A percentile compares a stretch with the other conserved stretches of the same genome.
Evolutionary conservation across 306 rosid species (phyloP).

Genomic region (Inga laurina): DNA sequence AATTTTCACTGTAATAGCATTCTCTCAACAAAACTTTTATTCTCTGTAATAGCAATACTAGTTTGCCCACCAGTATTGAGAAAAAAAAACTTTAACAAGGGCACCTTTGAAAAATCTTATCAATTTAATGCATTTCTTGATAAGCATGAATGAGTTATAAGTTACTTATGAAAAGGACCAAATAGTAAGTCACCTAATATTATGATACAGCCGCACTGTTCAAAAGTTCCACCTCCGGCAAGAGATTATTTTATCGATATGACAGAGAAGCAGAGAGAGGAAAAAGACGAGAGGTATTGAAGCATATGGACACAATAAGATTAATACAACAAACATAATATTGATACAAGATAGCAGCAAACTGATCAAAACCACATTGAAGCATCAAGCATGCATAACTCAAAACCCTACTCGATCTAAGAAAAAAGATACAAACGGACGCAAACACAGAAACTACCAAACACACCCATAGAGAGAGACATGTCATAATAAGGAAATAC

Average conservation of each 20-base stretch:
- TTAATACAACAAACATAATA: conserved; percentile 9
- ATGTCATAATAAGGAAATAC: background rate
- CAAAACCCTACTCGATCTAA: background rate
- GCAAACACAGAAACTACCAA: background rate
- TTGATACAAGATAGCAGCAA: background rate
- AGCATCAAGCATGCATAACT: conserved; percentile 21
- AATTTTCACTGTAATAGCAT: too few species aligned
- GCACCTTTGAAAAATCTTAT: too few species aligned
- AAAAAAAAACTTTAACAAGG: too few species aligned
- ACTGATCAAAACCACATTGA: background rate
- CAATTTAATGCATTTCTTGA: too few species aligned
- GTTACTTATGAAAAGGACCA: too few species aligned
- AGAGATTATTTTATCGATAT: background rate
- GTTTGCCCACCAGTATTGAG: too few species aligned
- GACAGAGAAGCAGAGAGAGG: background rate
- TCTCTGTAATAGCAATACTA: too few species aligned
- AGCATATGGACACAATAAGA: background rate
- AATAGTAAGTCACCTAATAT: background rate
- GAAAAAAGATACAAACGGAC: background rate
- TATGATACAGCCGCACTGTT: background rate
- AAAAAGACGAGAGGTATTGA: conserved; percentile 2
- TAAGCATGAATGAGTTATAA: too few species aligned
- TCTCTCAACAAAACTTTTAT: too few species aligned
- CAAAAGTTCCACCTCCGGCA: background rate
- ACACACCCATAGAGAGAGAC: background rate